These are phyloP conservation scores for Fusarium avenaceum DNA, from an alignment of 2,329 filamentous ascomycete species.

Conservation along the genomic window DNA sequence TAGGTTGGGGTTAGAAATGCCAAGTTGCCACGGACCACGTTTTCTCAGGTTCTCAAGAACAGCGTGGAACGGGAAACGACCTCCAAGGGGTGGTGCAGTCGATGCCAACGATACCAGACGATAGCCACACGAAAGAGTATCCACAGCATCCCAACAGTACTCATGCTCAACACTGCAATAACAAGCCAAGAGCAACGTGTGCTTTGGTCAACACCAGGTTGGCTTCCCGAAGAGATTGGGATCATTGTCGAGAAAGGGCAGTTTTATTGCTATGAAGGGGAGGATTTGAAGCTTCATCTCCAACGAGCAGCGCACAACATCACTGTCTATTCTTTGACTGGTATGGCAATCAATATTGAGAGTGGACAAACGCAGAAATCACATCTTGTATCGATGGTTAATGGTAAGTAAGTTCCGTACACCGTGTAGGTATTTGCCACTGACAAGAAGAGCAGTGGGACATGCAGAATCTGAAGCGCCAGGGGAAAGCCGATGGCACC, in stretches of 20 bases:
- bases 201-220: conserved; percentile 90
- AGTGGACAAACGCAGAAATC: conserved; percentile 86
- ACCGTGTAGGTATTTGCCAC: background rate
- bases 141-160: conserved; percentile 82
- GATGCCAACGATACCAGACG: conserved; percentile 91
- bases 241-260: conserved; percentile 92
- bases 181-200: conserved; percentile 78
- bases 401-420: conserved; percentile 66
- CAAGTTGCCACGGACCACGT: conserved; percentile 72
- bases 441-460: conserved; percentile 64
- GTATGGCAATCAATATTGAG: conserved; percentile 90
- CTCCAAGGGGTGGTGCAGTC: conserved; percentile 91
- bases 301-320: conserved; percentile 85
- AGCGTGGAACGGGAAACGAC: conserved; percentile 92
- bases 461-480: conserved; percentile 73
- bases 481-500: conserved; percentile 83
- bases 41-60: conserved; percentile 91
- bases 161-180: conserved; percentile 88
- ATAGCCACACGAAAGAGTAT: conserved; percentile 88
- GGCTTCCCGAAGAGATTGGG: conserved; percentile 94
- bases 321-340: conserved; percentile 90
- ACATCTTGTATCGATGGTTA: conserved; percentile 91
- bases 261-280: conserved; percentile 94
- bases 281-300: conserved; percentile 84
- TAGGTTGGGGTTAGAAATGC: conserved; percentile 64